Base-by-base conservation (phyloP, 371 early-diverging fungal genomes). In the Conidiobolus incongruus region DNA sequence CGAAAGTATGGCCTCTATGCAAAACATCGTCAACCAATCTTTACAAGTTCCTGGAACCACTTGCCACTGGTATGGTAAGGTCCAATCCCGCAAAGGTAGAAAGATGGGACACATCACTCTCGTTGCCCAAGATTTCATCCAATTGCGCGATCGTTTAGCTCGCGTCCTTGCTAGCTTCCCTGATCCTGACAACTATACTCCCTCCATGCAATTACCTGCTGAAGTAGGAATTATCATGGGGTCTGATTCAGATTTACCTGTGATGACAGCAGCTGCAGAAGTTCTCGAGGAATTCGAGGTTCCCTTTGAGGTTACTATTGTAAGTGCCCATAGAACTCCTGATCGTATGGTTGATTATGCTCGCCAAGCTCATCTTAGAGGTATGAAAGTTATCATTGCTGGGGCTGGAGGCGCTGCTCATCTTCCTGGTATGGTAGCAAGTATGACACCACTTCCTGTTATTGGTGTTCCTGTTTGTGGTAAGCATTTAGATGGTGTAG, bases 321-420 rank as follows among this genome's bases (percentile, higher is more conserved):
- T 95, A 6, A 83, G 84, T 23, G 96, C 96, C 15, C 96, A 95
- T 56, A 78, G 96, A 41, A 95, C 96, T 1, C 91, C 94, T 8
- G 60, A 70, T 23, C 72, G 93, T 33, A 80, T 95, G 88, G 68
- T 82, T 31, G 77, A 87, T 40, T 95, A 83, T 56, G 92, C 92
- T 4, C 60, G 72, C 23, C 56, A 70, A 24, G 96, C 96, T 15
- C 77, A 81, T 44, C 62, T 66, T 53, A 74, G 94, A 41, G 96
- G 96, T 0, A 47, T 95, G 22, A 83, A 82, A 63, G 87, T 79
- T 13, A 88, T 95, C 46, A 90, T 95, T 56, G 94, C 94, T 13
- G 96, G 80, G 28, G 96, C 96, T 26, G 96, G 96, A 28, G 96
- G 96, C 30, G 96, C 96, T 13, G 96, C 96, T 19, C 94, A 93